Evolutionary conservation across 805 yeast species (phyloP), one percentile per base, ranked within the genome.

Genomic region (Phaffomyces opuntiae): DNA sequence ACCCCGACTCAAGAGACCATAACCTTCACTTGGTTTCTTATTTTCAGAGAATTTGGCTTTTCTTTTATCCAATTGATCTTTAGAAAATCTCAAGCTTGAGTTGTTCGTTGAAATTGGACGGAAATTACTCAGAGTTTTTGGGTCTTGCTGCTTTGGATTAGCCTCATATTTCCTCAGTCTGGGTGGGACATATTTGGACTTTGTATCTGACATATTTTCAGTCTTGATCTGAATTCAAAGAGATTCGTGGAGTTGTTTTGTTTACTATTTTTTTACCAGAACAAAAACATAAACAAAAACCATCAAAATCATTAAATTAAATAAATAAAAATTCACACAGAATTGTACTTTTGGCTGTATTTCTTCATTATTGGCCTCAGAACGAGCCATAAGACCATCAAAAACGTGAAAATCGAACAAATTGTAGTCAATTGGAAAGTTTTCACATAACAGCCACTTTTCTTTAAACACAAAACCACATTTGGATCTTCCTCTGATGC

Each of bases 1-100:
- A 1, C 87, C 86, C 46, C 87, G 64, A 50, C 87, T 81, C 8
- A 80, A 60, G 42, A 78, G 64, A 0, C 87, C 85, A 49, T 70
- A 77, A 7, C 65, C 70, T 16, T 51, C 50, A 34, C 51, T 43
- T 14, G 52, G 53, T 3, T 48, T 42, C 7, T 58, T 54, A 5
- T 63, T 59, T 0, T 48, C 48, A 7, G 52, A 43, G 46, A 74
- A 73, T 47, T 70, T 59, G 12, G 53, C 53, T 42, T 54, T 55
- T 40, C 77, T 60, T 47, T 53, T 61, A 40, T 54, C 57, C 13
- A 56, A 41, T 26, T 45, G 48, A 24, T 42, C 45, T 17, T 42
- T 39, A 2, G 42, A 31, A 16, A 24, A 34, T 13, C 11, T 12
- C n/a, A 27, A 9, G 9, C 13, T 13, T 29, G 31, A 12, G 13